Base-by-base conservation (phyloP, 1,284 basidiomycete genomes). In the Kwoniella shivajii region DNA sequence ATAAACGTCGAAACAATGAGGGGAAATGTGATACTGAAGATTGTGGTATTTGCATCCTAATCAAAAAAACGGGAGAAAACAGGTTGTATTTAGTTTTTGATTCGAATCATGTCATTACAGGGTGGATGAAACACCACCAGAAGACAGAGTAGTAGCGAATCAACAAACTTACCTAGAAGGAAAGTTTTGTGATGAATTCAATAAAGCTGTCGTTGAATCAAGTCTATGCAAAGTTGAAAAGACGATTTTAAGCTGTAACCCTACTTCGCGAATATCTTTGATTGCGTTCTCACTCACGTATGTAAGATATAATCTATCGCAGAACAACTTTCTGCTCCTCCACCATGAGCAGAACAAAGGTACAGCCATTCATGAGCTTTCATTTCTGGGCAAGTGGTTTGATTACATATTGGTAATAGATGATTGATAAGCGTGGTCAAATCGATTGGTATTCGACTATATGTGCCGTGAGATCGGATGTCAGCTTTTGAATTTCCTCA, bases 251-350 rank as follows among this genome's bases (percentile, higher is more conserved):
- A n/a, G n/a, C n/a, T n/a, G n/a, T n/a, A n/a, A n/a, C n/a, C n/a
- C n/a, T n/a, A n/a, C n/a, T n/a, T n/a, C n/a, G n/a, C n/a, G n/a
- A n/a, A n/a, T n/a, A n/a, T n/a, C n/a, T n/a, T n/a, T n/a, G 34
- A 30, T 27, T 18, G 18, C 11, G 27, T n/a, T n/a, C 24, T 11
- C 27, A 49, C 75, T 64, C 59, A 78, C 77, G 93, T 95, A 76
- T 98, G 95, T 7, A 93, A 81, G 59, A 95, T 96, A 77, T 98
- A 98, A 80, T 97, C 94, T 55, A 97, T 95, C 1, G 94, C 95
- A 72, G 90, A 94, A 78, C 95, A 99, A 84, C 92, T 88, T 84
- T 71, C 69, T 0, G 67, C 67, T 14, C 66, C 69, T 11, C 63
- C 65, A 7, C 70, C 72, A 67, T 97, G 94, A 0, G 93, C 92